phyloP scores from a whole-genome alignment of 2,329 filamentous ascomycete species.

The Orbilia oligospora region DNA sequence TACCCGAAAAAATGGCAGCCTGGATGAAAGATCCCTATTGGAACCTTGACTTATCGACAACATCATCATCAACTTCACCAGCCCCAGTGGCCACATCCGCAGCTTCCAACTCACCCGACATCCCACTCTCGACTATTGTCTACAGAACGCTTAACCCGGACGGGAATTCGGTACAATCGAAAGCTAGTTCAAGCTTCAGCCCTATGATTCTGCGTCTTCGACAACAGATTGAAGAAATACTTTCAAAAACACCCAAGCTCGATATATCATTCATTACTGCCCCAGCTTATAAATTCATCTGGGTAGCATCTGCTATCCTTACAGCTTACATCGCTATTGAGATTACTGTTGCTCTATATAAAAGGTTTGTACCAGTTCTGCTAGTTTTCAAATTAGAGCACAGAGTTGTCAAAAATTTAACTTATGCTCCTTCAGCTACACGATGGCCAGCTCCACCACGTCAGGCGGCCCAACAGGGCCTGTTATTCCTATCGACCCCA shows the following conservation, averaged over 20 bases:
- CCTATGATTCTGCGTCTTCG: slow-evolving; percentile 43
- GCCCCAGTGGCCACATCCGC: slow-evolving; percentile 4
- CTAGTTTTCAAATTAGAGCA: neutral
- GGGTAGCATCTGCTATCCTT: slow-evolving; percentile 37
- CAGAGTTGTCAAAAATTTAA: neutral
- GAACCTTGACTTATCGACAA: slow-evolving; percentile 45
- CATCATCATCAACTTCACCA: slow-evolving; percentile 5
- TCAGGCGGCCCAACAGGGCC: slow-evolving; percentile 21
- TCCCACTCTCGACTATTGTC: slow-evolving; percentile 52
- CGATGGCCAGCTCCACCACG: neutral
- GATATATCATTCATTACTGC: slow-evolving; percentile 25
- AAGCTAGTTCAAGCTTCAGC: slow-evolving; percentile 36
- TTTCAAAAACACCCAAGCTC: slow-evolving; percentile 15
- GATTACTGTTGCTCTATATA: slow-evolving; percentile 37
- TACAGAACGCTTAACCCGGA: slow-evolving; percentile 39
- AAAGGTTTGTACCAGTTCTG: slow-evolving; percentile 34
- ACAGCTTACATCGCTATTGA: slow-evolving; percentile 38
- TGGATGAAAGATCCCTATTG: slow-evolving; percentile 51
- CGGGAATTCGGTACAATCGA: neutral
- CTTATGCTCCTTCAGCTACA: slow-evolving; percentile 22
- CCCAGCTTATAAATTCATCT: slow-evolving; percentile 27
- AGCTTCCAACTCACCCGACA: slow-evolving; percentile 9
- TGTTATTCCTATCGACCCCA: slow-evolving; percentile 48
- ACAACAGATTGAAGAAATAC: slow-evolving; percentile 12
- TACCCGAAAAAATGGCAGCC: slow-evolving; percentile 31